phyloP scores from a whole-genome alignment of 2,329 filamentous ascomycete species.

The Tolypocladium cylindrosporum region DNA sequence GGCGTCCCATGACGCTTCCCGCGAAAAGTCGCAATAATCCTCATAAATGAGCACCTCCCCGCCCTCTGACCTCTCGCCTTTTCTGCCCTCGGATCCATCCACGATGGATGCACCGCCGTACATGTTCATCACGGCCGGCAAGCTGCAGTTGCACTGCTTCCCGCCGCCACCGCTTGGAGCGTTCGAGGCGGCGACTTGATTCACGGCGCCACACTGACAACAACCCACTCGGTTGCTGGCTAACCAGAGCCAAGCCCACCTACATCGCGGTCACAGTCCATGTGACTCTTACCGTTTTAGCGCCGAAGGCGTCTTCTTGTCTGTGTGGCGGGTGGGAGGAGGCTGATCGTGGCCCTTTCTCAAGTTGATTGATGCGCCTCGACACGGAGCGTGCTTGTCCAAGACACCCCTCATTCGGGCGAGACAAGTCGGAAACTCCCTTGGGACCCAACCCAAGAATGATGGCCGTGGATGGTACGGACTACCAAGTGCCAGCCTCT shows the following conservation, averaged over 20 bases:
- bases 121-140: neutral
- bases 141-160: neutral
- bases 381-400: neutral
- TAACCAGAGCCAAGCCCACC: slow-evolving; percentile 6
- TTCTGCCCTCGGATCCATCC: neutral
- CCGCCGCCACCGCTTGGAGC: neutral
- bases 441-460: neutral
- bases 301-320: neutral
- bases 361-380: neutral
- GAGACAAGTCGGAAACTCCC: neutral
- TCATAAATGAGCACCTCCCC: neutral
- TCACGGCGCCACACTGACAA: neutral
- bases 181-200: neutral
- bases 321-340: neutral
- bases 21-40: neutral
- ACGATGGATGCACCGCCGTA: neutral
- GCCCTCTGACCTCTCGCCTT: neutral
- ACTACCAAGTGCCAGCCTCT: neutral
- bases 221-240: slow-evolving; percentile 1
- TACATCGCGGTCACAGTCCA: slow-evolving; percentile 6
- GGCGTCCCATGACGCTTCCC: neutral
- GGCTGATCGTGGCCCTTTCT: neutral
- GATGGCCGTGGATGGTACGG: too few relatives aligned
- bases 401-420: neutral
- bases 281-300: slow-evolving; percentile 5